Evolutionary conservation across 306 rosid genomes (phyloP).

Genomic region (Vigna radiata): DNA sequence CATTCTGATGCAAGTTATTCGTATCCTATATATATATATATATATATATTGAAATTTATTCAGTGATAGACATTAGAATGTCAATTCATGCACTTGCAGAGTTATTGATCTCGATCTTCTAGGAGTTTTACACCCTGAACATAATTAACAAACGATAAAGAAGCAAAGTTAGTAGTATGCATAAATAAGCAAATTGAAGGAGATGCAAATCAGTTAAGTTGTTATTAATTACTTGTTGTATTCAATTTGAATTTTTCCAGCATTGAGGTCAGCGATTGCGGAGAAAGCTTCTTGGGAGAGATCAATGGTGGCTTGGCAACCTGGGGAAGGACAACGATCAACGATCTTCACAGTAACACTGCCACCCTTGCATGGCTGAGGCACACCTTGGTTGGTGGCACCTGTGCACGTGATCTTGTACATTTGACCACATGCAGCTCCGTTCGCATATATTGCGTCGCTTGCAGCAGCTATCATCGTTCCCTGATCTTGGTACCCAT

Average conservation of each 20-base stretch:
- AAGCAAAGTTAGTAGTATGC: neutral
- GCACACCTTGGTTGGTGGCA: constrained; percentile 35
- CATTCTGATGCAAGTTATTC: neutral
- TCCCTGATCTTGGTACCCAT: constrained; percentile 32
- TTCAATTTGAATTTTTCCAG: constrained; percentile 42
- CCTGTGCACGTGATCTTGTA: constrained; percentile 43
- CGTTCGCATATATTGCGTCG: constrained; percentile 31
- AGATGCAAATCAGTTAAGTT: neutral
- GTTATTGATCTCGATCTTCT: neutral
- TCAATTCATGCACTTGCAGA: neutral
- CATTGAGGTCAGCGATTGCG: constrained; percentile 35
- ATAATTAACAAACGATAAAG: neutral
- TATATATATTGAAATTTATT: neutral
- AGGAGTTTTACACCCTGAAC: neutral
- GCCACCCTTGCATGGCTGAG: constrained; percentile 31
- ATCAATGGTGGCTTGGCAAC: constrained; percentile 43
- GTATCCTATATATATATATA: neutral
- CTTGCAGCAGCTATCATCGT: constrained; percentile 48
- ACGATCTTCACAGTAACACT: constrained; percentile 49
- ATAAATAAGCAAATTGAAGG: neutral
- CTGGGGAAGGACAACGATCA: constrained; percentile 45
- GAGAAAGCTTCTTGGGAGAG: constrained; percentile 49
- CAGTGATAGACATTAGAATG: neutral
- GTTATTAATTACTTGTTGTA: constrained; percentile 2
- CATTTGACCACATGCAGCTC: constrained; percentile 46